Base-by-base conservation (phyloP, 495 filamentous ascomycete species). In the Lepraria neglecta region DNA sequence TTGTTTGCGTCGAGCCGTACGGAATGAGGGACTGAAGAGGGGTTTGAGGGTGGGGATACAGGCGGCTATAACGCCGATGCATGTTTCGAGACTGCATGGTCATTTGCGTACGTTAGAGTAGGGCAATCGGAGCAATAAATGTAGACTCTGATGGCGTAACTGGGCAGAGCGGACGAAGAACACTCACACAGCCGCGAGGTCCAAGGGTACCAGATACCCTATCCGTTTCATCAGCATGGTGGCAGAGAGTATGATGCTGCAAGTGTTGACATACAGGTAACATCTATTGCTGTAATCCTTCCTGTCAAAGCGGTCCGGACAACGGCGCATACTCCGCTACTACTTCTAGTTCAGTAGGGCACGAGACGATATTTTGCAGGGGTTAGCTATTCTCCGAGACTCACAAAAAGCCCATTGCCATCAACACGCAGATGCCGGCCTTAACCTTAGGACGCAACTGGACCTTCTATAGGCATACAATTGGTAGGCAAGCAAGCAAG, bases 401-500 rank as follows among this genome's bases (percentile, higher is more conserved):
- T 48, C 46, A 48, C 47, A 51, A 31, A 15, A n/a, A 51, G 7
- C 24, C 47, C 27, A 51, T 51, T 12, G 47, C 47, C 47, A 51
- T 51, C 27, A 51, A 15, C 47, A 51, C 27, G 47, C 47, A 31
- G 6, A 51, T 51, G 31, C 47, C 47, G 6, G 47, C 24, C 47
- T 51, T 51, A 28, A 31, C 24, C 24, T 28, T 51, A 28, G 47
- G 27, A 11, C 21, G 47, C 47, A 51, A 28, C 24, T 51, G 47
- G 27, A 31, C 2, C 27, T 51, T 51, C 47, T 28, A 51, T 28
- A 51, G 0, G 14, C 14, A 51, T 3, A 51, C 7, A 14, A 51
- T 31, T 0, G 47, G 47, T 28, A 51, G 27, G n/a, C 47, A 28
- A 15, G 47, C 14, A 51, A 51, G 47, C n/a, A 51, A 28, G 4